Evolutionary conservation across 2,329 filamentous ascomycete species (phyloP).

Genomic region (Didymella exigua): DNA sequence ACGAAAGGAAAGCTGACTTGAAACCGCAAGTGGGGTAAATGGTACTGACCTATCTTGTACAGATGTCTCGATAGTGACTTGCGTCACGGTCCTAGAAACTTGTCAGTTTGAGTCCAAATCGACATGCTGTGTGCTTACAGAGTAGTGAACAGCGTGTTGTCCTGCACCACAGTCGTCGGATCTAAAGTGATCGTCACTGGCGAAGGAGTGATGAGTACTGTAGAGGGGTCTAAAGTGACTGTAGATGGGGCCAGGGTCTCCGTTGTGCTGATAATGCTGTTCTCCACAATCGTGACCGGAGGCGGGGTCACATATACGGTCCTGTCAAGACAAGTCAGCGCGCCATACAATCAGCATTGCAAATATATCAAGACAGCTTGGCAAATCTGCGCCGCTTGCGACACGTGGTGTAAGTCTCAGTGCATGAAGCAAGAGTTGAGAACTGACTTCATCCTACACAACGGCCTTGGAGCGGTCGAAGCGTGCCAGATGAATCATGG

Average conservation of each 20-base stretch:
- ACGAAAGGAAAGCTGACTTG: background rate
- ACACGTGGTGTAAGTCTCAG: no score
- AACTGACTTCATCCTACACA: no score
- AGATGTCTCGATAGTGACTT: constrained; percentile 4
- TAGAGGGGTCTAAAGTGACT: constrained; percentile 1
- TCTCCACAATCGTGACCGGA: constrained; percentile 1
- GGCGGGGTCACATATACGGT: constrained; percentile 8
- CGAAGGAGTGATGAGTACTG: background rate
- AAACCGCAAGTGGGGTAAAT: no score
- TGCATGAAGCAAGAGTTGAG: no score
- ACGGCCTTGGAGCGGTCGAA: no score
- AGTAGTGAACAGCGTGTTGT: background rate
- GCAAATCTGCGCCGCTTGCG: background rate
- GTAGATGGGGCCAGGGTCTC: constrained; percentile 4
- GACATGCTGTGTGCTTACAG: background rate
- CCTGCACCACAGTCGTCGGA: constrained; percentile 1
- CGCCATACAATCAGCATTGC: background rate
- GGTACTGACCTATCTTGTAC: constrained; percentile 12
- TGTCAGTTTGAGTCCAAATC: background rate
- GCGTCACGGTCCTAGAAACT: background rate
- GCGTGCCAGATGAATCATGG: no score
- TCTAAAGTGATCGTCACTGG: constrained; percentile 1
- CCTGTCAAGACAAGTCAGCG: background rate
- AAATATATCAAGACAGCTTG: background rate
- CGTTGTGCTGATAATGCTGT: constrained; percentile 6